Evolutionary conservation across 176 grass and related monocot species (phyloP), one percentile per base, ranked within the genome.

Genomic region (Oryza officinalis): DNA sequence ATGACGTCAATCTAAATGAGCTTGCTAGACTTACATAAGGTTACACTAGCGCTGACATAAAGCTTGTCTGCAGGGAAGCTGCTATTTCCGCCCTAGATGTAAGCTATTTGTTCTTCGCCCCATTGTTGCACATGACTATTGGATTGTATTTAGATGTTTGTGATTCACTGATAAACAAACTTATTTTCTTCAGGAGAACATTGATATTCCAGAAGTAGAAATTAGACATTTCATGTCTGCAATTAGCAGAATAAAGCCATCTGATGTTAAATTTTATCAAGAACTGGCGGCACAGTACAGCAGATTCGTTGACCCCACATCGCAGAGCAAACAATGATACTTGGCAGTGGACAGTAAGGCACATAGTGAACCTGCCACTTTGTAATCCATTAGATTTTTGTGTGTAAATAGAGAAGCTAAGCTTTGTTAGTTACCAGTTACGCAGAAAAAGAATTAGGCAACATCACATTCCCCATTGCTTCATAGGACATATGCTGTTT

Each of bases 41-140:
- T 18, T 95, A 98, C 85, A 98, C 96, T 20, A 93, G 93, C 0
- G 96, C 96, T 0, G 91, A 95, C 75, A 98, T 98, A 90, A 98
- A 90, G 72, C 84, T 93, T 76, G 64, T 90, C 38, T 98, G 96
- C 80, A 93, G 91, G 77, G 93, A 98, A 92, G 85, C 96, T 32
- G 96, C 91, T 64, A 83, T 98, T 85, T 87, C 87, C 30, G 93
- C 93, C 45, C 84, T 98, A 31, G 91, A 98, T 86, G 96, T 98
- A 92, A 30, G 86, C 69, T 83, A 45, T 49, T 81, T 71, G n/a
- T 63, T 79, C 60, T 76, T 10, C 3, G 13, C 30, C 46, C 76
- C 71, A n/a, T 64, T 59, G 27, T 66, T 18, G 35, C 87, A 70
- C 45, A 23, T 27, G 65, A 17, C 1, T 43, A 44, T 65, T 65